phyloP scores from a whole-genome alignment of 352 stramenopile species.

The Globisporangium abappressorium region DNA sequence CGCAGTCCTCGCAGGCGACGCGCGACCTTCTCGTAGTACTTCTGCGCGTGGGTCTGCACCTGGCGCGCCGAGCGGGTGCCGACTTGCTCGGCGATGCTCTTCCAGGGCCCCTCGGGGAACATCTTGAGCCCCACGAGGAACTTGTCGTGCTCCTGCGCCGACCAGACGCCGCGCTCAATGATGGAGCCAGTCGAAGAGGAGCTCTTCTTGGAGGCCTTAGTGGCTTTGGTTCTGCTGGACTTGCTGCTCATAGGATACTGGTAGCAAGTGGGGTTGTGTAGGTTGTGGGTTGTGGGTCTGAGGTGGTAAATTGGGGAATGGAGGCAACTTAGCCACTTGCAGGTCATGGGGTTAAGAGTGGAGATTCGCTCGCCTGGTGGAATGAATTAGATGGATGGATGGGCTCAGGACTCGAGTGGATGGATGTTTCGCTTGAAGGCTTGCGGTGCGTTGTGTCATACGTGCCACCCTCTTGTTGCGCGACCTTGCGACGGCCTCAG shows the following conservation, averaged over 20 bases:
- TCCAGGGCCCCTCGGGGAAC: conserved; percentile 26
- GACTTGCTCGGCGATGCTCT: conserved; percentile 16
- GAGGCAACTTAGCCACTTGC: neutral
- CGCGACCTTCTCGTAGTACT: conserved; percentile 20
- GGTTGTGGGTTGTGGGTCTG: neutral
- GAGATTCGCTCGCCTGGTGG: neutral
- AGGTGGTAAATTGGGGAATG: neutral
- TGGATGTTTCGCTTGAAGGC: neutral
- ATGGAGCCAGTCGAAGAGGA: neutral
- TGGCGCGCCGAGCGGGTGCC: conserved; percentile 17
- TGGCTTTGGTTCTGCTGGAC: neutral
- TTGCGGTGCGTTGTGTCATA: conserved; percentile 8
- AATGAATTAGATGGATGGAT: conserved; percentile 3
- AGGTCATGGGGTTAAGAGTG: neutral
- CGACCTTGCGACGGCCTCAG: neutral
- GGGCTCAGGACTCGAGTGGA: neutral
- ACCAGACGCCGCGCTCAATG: conserved; percentile 28
- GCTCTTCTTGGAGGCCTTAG: neutral
- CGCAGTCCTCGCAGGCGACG: conserved; percentile 10
- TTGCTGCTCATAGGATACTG: neutral
- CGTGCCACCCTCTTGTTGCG: neutral
- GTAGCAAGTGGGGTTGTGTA: neutral
- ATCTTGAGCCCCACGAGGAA: conserved; percentile 29
- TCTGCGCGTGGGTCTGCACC: conserved; percentile 21
- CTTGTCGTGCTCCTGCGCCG: conserved; percentile 34